Conservation (phyloP, 31 red algal genomes). For the Bonnemaisonia californica region DNA sequence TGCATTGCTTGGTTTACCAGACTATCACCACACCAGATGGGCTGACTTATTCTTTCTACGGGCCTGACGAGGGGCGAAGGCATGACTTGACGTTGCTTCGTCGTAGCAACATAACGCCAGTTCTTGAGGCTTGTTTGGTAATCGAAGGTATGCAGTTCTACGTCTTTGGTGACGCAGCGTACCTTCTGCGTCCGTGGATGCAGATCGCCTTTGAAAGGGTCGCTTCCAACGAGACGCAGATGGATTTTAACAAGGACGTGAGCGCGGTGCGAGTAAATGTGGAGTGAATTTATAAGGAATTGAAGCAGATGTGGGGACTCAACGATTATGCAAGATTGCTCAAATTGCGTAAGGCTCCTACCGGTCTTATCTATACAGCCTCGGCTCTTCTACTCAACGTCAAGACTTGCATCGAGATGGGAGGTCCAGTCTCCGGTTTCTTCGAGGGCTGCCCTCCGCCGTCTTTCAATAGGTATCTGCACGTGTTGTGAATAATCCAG, state of each 20-base stretch:
- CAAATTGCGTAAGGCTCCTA: too few species aligned
- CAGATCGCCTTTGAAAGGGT: conserved; percentile 20
- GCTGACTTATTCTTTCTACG: background rate
- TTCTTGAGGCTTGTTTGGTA: background rate
- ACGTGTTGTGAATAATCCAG: too few species aligned
- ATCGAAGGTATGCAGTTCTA: conserved; percentile 47
- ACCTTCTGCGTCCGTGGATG: conserved; percentile 27
- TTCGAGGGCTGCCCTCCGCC: too few species aligned
- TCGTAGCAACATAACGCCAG: background rate
- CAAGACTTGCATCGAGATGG: too few species aligned
- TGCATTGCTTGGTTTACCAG: background rate
- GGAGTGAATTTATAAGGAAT: conserved; percentile 45
- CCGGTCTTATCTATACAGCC: too few species aligned
- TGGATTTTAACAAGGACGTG: conserved; percentile 34
- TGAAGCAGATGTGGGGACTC: too few species aligned
- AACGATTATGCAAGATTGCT: too few species aligned
- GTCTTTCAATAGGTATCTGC: too few species aligned
- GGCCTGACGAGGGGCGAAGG: conserved; percentile 6
- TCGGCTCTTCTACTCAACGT: too few species aligned
- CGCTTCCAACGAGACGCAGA: background rate
- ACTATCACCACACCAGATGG: conserved; percentile 13
- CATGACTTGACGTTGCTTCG: conserved; percentile 39
- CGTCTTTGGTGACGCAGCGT: conserved; percentile 43
- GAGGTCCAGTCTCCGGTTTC: too few species aligned
- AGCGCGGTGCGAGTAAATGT: conserved; percentile 16